Base-by-base conservation (phyloP, 2,329 filamentous ascomycete genomes). In the Zasmidium angulare region DNA sequence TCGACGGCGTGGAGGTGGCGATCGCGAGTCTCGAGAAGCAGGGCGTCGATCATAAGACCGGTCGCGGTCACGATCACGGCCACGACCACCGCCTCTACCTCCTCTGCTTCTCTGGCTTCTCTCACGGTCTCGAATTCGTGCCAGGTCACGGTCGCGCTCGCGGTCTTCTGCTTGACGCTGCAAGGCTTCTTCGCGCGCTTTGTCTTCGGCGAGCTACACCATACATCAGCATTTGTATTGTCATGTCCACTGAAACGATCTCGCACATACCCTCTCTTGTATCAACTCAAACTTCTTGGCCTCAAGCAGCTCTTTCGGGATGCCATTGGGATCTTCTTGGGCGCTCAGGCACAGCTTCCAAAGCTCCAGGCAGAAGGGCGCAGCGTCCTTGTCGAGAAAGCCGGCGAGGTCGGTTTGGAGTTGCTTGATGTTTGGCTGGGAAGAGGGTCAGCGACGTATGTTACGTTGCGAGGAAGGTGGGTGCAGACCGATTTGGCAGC, bases 221-320 rank as follows among this genome's bases (percentile, higher is more conserved):
- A n/a, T 26, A 57, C 68, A 61, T 68, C 74, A 72, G 59, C 26
- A 4, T 43, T 14, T 17, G 7, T 10, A 17, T 7, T 43, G 4
- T 19, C 36, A 43, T 3, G 12, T 19, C 36, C 11, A 43, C 12
- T 17, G 36, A 43, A 43, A 10, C 3, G n/a, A 17, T 17, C 6
- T 17, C 26, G 43, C 57, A 17, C 72, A 31, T 74, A 96, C 93
- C 88, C 96, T 96, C 77, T 97, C 92, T 76, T 97, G 91, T 63
- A 95, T 91, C 50, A 99, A 81, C 76, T 99, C 95, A 48, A 90
- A 79, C 77, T 98, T 99, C 81, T 99, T 99, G 0, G 93, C 93
- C 74, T 99, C 95, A 2, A 99, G 79, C 46, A 99, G 82, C 76
- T 97, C 93, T 75, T 96, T 93, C 0, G 95, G 93, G 12, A 99